Evolutionary conservation across 768 basidiomycete species (phyloP).

Genomic region (Rhodotorula taiwanensis): DNA sequence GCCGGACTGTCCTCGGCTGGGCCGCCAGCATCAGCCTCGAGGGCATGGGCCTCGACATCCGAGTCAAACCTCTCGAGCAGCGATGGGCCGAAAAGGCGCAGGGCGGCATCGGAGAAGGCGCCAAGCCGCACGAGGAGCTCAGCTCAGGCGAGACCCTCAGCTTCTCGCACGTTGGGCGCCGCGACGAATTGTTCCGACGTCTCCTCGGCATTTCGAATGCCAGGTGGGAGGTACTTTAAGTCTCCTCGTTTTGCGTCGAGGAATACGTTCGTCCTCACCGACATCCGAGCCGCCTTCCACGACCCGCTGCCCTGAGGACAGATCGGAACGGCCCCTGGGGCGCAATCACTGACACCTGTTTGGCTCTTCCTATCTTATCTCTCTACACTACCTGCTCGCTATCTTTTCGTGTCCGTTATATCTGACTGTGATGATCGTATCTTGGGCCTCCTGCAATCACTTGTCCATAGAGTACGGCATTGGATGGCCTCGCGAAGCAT

Average conservation of each 20-base stretch:
- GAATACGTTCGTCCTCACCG: background rate
- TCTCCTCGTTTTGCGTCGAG: too few species aligned
- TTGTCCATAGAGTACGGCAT: too few species aligned
- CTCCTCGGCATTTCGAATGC: slow-evolving; percentile 45
- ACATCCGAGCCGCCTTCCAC: background rate
- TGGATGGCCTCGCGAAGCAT: too few species aligned
- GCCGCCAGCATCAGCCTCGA: slow-evolving; percentile 46
- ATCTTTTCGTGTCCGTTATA: too few species aligned
- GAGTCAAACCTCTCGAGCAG: slow-evolving; percentile 42
- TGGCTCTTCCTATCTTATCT: too few species aligned
- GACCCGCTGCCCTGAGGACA: too few species aligned
- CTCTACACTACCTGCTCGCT: too few species aligned
- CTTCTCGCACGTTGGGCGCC: slow-evolving; percentile 45
- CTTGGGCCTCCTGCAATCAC: too few species aligned
- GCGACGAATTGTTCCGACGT: slow-evolving; percentile 47
- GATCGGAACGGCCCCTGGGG: too few species aligned
- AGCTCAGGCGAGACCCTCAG: slow-evolving; percentile 42
- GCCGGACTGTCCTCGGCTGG: slow-evolving; percentile 47
- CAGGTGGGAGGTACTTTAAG: slow-evolving; percentile 46
- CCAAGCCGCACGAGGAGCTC: slow-evolving; percentile 33
- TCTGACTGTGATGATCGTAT: too few species aligned
- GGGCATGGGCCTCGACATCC: slow-evolving; percentile 45
- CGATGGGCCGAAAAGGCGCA: slow-evolving; percentile 14
- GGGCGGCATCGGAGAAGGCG: slow-evolving; percentile 33
- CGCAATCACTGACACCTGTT: too few species aligned